A percentile compares a stretch with the other conserved stretches of the same genome.
Conservation (phyloP, 2,329 filamentous ascomycete species). For the Ambrosiella xylebori region DNA sequence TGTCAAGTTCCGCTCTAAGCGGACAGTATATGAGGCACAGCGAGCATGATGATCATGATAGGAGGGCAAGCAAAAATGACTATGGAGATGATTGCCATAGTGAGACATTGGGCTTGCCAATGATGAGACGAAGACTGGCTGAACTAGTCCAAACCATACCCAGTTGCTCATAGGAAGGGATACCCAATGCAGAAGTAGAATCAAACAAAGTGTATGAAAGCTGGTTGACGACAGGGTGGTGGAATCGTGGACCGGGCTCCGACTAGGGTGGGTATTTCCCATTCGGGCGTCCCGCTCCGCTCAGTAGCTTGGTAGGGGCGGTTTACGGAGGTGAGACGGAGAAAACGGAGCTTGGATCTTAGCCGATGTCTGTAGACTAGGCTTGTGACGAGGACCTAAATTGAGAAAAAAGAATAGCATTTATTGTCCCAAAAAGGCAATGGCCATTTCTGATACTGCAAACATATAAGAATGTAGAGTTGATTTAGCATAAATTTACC, state of each 20-base stretch:
- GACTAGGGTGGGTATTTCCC: slow-evolving; percentile 4
- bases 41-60: neutral
- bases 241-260: neutral
- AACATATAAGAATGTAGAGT: neutral
- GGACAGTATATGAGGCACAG: neutral
- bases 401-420: neutral
- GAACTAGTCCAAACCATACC: neutral
- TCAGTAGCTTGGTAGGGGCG: neutral
- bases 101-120: neutral
- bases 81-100: neutral
- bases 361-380: neutral
- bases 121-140: neutral
- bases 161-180: no score
- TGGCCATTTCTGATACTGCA: no score
- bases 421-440: neutral
- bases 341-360: neutral
- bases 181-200: neutral
- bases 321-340: neutral
- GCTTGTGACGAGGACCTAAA: neutral
- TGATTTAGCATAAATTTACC: no score
- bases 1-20: neutral
- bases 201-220: neutral
- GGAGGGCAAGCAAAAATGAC: neutral
- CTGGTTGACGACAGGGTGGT: neutral
- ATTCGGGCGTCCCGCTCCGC: slow-evolving; percentile 2